Evolutionary conservation across 2,329 filamentous ascomycete genomes (phyloP).

Genomic region (Fusarium transvaalense): DNA sequence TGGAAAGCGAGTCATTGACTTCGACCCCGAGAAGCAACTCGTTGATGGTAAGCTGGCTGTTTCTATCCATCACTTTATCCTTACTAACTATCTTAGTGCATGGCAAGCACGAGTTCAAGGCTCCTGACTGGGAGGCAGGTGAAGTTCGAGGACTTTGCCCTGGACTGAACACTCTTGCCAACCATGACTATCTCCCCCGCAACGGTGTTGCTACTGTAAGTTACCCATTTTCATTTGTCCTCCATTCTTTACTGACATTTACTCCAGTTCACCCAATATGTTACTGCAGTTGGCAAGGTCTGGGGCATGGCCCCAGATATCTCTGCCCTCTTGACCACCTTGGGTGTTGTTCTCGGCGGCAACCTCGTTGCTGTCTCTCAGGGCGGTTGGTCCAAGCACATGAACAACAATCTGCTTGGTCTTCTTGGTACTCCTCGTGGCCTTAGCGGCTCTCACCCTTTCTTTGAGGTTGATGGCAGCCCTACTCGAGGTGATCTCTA

Average conservation of each 20-base stretch:
- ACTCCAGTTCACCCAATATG: conserved; percentile 21
- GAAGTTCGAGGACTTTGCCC: conserved; percentile 41
- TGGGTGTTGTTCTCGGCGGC: conserved; percentile 56
- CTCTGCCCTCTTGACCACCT: conserved; percentile 23
- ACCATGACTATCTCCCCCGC: conserved; percentile 43
- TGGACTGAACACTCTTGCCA: conserved; percentile 38
- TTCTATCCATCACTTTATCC: accelerated
- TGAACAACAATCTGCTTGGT: conserved; percentile 58
- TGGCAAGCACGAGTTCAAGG: conserved; percentile 30
- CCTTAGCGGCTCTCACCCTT: conserved; percentile 65
- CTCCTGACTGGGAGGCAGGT: conserved; percentile 30
- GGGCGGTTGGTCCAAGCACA: conserved; percentile 52
- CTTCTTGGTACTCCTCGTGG: conserved; percentile 60
- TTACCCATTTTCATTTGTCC: accelerated
- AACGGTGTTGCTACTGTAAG: conserved; percentile 43
- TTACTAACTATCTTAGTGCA: conserved; percentile 20
- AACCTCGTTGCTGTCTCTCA: conserved; percentile 45
- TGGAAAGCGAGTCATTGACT: conserved; percentile 26
- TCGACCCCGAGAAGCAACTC: conserved; percentile 32
- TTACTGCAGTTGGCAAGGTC: conserved; percentile 33
- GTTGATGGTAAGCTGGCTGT: conserved; percentile 23
- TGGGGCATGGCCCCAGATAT: conserved; percentile 38
- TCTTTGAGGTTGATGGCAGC: conserved; percentile 67
- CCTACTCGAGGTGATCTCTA: conserved; percentile 67
- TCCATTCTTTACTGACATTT: neutral